Evolutionary conservation across 2,329 filamentous ascomycete genomes (phyloP).

Genomic region (Diplodia corticola): DNA sequence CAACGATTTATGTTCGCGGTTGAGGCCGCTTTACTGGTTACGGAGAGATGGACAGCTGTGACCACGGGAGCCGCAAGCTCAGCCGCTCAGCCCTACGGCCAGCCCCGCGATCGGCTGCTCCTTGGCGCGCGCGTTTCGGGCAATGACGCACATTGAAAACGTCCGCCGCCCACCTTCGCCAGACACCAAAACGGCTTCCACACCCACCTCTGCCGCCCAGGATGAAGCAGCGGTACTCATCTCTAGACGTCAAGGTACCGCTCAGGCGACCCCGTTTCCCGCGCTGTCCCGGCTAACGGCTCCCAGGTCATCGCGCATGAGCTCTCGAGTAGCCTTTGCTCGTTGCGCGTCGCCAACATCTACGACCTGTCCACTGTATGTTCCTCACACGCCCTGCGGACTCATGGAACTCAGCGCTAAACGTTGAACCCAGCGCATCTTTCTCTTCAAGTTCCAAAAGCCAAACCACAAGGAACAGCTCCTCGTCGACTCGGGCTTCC

Average conservation of each 20-base stretch:
- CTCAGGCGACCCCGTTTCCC: neutral
- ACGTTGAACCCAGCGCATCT: constrained; percentile 66
- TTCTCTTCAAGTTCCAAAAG: constrained; percentile 92
- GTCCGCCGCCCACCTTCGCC: neutral
- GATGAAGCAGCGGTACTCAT: constrained; percentile 81
- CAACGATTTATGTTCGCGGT: neutral
- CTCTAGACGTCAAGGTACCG: constrained; percentile 70
- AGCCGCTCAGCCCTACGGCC: constrained; percentile 16
- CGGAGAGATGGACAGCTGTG: neutral
- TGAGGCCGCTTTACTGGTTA: neutral
- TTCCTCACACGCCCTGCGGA: neutral
- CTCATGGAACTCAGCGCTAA: constrained; percentile 13
- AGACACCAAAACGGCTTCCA: neutral
- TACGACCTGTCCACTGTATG: constrained; percentile 85
- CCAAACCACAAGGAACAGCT: constrained; percentile 87
- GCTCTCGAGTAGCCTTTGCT: constrained; percentile 73
- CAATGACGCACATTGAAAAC: constrained; percentile 22
- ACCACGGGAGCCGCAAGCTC: neutral
- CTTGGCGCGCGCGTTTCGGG: constrained; percentile 6
- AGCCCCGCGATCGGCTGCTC: constrained; percentile 11
- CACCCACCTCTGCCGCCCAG: neutral
- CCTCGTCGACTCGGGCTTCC: constrained; percentile 91
- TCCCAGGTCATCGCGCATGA: constrained; percentile 87
- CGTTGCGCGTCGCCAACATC: constrained; percentile 84
- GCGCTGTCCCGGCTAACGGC: neutral